Percentiles rank a stretch among this genome's conserved stretches.
phyloP scores from a whole-genome alignment of 164 flowering plant species.

The Stephania yunnanensis region DNA sequence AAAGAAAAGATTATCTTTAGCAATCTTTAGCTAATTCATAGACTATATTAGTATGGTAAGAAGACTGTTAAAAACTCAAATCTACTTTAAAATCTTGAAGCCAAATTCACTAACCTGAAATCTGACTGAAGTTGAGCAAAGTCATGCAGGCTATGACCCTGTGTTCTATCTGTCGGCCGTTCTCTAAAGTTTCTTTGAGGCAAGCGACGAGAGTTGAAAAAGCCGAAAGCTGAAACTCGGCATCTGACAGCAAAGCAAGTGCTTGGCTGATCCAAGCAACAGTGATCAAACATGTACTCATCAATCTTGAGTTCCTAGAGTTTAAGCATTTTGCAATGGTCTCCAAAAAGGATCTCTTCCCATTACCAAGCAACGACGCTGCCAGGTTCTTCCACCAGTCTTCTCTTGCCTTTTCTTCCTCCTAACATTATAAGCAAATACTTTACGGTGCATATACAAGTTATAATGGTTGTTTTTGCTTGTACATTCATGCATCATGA shows the following conservation, averaged over 20 bases:
- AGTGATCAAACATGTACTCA: conserved; percentile 40
- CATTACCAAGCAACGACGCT: conserved; percentile 38
- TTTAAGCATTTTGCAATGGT: conserved; percentile 45
- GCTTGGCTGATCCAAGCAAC: conserved; percentile 59
- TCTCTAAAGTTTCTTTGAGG: conserved; percentile 39
- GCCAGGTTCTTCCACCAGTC: conserved; percentile 46
- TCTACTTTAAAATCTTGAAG: not conserved
- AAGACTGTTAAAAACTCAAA: not conserved
- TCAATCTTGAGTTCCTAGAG: conserved; percentile 33
- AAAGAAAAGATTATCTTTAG: conserved; percentile 7
- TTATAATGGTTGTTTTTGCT: not conserved
- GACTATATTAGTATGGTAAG: not conserved
- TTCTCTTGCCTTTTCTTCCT: conserved; percentile 42
- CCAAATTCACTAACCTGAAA: conserved; percentile 41
- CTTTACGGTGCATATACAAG: not conserved
- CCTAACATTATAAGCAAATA: conserved; percentile 23
- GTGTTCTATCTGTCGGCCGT: conserved; percentile 34
- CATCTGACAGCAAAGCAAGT: conserved; percentile 36
- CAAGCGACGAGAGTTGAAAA: conserved; percentile 44
- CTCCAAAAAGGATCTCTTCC: conserved; percentile 42
- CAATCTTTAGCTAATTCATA: no score
- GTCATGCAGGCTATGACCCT: conserved; percentile 54
- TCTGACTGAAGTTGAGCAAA: conserved; percentile 52
- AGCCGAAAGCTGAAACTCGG: conserved; percentile 44
- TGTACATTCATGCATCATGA: no score